These are phyloP conservation scores for Olyra latifolia DNA, from an alignment of 176 grass and related monocot species.

Conservation along the genomic window DNA sequence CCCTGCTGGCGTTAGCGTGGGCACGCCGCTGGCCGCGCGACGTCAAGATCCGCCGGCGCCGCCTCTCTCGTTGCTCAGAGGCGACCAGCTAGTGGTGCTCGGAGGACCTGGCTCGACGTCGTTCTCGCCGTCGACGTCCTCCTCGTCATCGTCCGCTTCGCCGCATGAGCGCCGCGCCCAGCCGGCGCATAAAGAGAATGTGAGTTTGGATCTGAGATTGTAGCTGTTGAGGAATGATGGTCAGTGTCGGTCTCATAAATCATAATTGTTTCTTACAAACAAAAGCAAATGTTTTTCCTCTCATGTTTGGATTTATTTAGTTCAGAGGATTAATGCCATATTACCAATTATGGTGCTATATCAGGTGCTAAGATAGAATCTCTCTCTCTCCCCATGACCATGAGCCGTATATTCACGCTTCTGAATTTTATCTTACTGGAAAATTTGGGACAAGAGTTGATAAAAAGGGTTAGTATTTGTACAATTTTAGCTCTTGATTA, in stretches of 20 bases:
- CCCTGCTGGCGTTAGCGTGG: slow-evolving; percentile 21
- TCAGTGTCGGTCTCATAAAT: neutral
- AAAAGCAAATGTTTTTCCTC: slow-evolving; percentile 7
- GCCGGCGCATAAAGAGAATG: slow-evolving; percentile 48
- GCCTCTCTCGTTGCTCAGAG: slow-evolving; percentile 3
- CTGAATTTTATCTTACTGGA: neutral
- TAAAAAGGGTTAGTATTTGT: neutral
- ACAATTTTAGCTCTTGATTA: neutral
- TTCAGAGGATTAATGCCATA: neutral
- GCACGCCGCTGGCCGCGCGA: neutral
- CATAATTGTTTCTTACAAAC: slow-evolving; percentile 30
- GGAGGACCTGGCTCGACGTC: slow-evolving; percentile 21
- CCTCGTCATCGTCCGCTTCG: slow-evolving; percentile 37
- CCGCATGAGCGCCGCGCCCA: slow-evolving; percentile 17
- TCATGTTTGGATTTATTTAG: neutral
- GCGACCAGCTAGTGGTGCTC: slow-evolving; percentile 28
- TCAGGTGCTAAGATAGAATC: neutral
- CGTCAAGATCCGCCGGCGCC: slow-evolving; percentile 23
- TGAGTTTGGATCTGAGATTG: slow-evolving; percentile 91
- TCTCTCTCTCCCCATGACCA: neutral
- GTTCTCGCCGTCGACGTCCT: slow-evolving; percentile 50
- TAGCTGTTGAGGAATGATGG: slow-evolving; percentile 44
- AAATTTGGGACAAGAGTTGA: neutral
- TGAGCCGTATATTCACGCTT: neutral
- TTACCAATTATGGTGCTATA: neutral